Evolutionary conservation across 225 moss, liverwort and hornwort species (phyloP), one percentile per base, ranked within the genome.

Genomic region (Sphagnum tenellum): DNA sequence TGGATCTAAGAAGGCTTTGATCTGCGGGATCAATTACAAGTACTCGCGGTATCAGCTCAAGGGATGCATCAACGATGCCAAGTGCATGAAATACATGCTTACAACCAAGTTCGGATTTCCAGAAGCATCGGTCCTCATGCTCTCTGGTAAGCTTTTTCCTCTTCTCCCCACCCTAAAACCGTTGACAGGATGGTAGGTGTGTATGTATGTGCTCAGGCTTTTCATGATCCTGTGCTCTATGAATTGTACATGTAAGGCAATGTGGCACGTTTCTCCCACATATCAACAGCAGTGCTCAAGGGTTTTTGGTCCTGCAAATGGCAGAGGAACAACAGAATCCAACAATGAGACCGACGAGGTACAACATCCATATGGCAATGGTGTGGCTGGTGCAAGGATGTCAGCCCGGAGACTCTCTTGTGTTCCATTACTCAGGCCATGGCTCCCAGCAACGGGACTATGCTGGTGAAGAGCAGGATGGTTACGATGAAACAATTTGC

Each of bases 401-500:
- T 70, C 74, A 75, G 64, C 12, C 93, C 7, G 98, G 98, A 46
- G 98, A 98, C 72, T 98, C 98, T 54, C 90, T 98, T 58, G 79
- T 98, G 57, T 93, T 98, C 63, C 98, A 98, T 70, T 98, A 64
- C 69, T 98, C 98, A 49, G 98, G 98, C 63, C 98, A 98, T 72
- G 98, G 98, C 59, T 89, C 93, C 29, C 98, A 98, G 76, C 88
- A 93, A 70, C 79, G 79, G 67, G 90, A 98, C 76, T 47, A 60
- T 3, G 57, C 59, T 56, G 93, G 93, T 54, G 98, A 98, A 79
- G 98, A 98, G 77, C 49, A 53, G 45, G 98, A 98, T 86, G 98
- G 98, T 63, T 85, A 80, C 75, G 78, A 93, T 65, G 98, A 98
- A 79, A 98, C 98, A 10, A 67, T 98, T 52, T 93, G 91, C 67